Conservation (phyloP, 1,284 basidiomycete species). For the Trichosporon asahii region DNA sequence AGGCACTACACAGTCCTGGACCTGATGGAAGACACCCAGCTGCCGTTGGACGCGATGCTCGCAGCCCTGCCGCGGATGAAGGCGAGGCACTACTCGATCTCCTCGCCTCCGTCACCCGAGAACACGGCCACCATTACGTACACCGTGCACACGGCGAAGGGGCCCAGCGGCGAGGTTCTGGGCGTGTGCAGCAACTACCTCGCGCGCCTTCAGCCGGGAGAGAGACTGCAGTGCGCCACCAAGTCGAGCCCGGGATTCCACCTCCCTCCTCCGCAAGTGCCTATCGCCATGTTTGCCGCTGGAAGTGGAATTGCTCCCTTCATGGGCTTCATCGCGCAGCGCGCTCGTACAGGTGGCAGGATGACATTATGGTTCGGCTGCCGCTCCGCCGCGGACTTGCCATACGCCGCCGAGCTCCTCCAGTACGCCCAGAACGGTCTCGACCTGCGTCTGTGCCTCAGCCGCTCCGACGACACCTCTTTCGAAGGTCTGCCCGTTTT, state of each 20-base stretch:
- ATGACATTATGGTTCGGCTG: constrained; percentile 58
- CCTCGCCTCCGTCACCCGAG: constrained; percentile 57
- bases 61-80: constrained; percentile 53
- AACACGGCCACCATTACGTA: constrained; percentile 56
- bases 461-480: constrained; percentile 49
- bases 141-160: constrained; percentile 54
- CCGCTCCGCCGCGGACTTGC: constrained; percentile 54
- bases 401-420: constrained; percentile 55
- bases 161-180: constrained; percentile 48
- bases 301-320: constrained; percentile 58
- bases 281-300: constrained; percentile 57
- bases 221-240: constrained; percentile 55
- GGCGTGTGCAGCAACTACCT: constrained; percentile 59
- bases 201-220: constrained; percentile 52
- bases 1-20: constrained; percentile 13
- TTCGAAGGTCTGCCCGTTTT: constrained; percentile 30
- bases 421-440: constrained; percentile 56
- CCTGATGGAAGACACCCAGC: constrained; percentile 33
- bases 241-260: constrained; percentile 55
- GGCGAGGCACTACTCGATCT: constrained; percentile 58
- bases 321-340: constrained; percentile 57
- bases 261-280: constrained; percentile 52
- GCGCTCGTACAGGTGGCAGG: constrained; percentile 55
- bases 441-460: constrained; percentile 57
- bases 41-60: constrained; percentile 55